These are phyloP conservation scores for Epichloe coenophiala DNA, from an alignment of 2,329 filamentous ascomycete genomes.

Conservation along the genomic window DNA sequence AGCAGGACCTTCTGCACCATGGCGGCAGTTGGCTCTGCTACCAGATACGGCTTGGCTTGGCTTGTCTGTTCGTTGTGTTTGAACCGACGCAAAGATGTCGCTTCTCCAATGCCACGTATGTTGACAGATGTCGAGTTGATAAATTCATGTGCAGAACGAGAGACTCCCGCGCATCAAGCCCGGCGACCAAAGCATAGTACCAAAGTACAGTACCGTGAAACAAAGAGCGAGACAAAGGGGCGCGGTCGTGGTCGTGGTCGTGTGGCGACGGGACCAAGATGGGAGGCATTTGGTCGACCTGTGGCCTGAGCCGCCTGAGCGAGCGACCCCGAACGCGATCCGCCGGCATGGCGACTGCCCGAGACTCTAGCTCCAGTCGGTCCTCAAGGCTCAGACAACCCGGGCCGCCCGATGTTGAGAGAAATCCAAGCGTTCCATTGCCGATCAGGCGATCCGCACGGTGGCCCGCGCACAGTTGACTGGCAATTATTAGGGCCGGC, in stretches of 20 bases:
- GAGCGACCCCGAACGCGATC: not conserved
- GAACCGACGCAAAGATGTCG: too few species aligned
- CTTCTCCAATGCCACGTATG: not conserved
- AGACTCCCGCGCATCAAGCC: not conserved
- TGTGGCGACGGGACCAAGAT: too few species aligned
- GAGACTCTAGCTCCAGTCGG: not conserved
- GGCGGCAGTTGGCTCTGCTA: not conserved
- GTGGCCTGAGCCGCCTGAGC: not conserved
- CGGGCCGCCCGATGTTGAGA: too few species aligned
- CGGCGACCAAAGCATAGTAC: not conserved
- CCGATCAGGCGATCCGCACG: too few species aligned
- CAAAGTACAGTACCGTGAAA: not conserved
- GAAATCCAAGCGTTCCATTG: too few species aligned
- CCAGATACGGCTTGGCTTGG: not conserved
- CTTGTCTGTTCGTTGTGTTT: not conserved
- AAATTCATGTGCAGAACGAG: not conserved
- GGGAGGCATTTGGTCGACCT: too few species aligned
- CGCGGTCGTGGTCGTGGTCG: too few species aligned
- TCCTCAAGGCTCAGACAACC: too few species aligned
- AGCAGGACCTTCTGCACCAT: slow-evolving; percentile 21
- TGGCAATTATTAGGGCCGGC: not conserved
- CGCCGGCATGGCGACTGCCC: not conserved
- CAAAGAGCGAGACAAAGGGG: not conserved
- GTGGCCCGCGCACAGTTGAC: too few species aligned
- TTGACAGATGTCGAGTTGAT: not conserved